A percentile compares a stretch with the other conserved stretches of the same genome.
These are phyloP conservation scores for Fraxinus nigra DNA, from an alignment of 305 asterid species.

Conservation along the genomic window DNA sequence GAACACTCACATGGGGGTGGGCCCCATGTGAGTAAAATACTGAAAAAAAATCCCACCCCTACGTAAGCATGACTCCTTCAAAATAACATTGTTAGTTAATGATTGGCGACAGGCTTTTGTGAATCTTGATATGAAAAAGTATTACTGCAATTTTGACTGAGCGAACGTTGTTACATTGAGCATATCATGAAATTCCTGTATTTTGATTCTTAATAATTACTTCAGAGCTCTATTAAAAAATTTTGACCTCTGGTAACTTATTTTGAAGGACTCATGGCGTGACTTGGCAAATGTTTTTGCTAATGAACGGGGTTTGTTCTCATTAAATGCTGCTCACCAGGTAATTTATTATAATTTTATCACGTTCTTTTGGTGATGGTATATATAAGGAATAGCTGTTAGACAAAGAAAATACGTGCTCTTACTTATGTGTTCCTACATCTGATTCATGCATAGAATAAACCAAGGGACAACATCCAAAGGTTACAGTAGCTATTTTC, in stretches of 20 bases:
- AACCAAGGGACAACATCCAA: not conserved
- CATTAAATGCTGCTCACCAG: constrained; percentile 75
- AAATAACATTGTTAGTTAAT: not conserved
- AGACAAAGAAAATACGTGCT: not conserved
- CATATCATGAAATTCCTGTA: not conserved
- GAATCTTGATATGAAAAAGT: not conserved
- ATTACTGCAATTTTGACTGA: not conserved
- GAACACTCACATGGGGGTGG: no score
- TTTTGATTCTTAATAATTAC: not conserved
- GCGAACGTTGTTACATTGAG: not conserved
- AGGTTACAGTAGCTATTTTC: not conserved
- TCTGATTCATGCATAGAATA: constrained; percentile 8
- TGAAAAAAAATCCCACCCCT: no score
- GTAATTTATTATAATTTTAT: constrained; percentile 36
- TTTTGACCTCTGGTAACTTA: not conserved
- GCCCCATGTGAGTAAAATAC: no score
- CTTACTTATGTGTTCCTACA: not conserved
- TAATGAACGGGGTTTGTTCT: constrained; percentile 61
- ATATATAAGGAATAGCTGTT: not conserved
- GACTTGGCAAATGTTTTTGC: constrained; percentile 72
- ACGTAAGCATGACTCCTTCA: not conserved
- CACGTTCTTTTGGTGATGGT: not conserved
- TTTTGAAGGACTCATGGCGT: constrained; percentile 80
- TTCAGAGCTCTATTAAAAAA: not conserved
- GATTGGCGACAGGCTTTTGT: not conserved